Evolutionary conservation across 352 stramenopile species (phyloP).

Genomic region (Pythium periplocum): DNA sequence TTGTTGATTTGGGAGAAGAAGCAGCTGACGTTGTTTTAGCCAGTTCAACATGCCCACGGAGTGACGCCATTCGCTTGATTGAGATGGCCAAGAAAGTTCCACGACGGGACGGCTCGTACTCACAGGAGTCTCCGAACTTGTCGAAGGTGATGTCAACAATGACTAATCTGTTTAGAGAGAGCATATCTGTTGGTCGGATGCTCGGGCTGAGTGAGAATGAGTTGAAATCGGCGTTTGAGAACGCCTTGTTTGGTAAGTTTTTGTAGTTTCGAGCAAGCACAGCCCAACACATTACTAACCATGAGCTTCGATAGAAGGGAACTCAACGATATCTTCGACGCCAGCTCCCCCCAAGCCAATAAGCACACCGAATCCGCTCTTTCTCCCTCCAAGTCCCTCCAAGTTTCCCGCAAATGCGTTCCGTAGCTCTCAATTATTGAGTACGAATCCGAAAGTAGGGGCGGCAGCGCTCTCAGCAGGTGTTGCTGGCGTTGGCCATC

Average conservation of each 20-base stretch:
- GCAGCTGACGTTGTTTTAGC: constrained; percentile 37
- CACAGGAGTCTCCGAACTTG: too few species aligned
- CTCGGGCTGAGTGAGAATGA: constrained; percentile 18
- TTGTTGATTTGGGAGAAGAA: constrained; percentile 45
- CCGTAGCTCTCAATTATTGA: constrained; percentile 17
- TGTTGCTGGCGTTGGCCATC: constrained; percentile 13
- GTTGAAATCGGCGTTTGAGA: constrained; percentile 18
- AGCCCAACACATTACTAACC: too few species aligned
- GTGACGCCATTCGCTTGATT: constrained; percentile 44
- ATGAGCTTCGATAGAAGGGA: too few species aligned
- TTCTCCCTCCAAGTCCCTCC: constrained; percentile 24
- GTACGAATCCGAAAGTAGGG: constrained; percentile 13
- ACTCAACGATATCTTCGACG: too few species aligned
- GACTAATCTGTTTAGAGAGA: constrained; percentile 23
- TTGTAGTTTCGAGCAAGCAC: too few species aligned
- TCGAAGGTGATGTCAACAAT: neutral
- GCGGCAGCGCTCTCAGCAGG: constrained; percentile 14
- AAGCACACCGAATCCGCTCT: constrained; percentile 3
- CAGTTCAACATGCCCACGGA: constrained; percentile 33
- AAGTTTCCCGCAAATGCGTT: constrained; percentile 34
- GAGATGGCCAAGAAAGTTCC: constrained; percentile 33
- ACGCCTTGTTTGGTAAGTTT: too few species aligned
- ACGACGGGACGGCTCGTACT: too few species aligned
- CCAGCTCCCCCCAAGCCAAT: too few species aligned
- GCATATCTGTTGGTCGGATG: constrained; percentile 18